Conservation (phyloP, 345 rosid species). For the Eucalyptus victrix region DNA sequence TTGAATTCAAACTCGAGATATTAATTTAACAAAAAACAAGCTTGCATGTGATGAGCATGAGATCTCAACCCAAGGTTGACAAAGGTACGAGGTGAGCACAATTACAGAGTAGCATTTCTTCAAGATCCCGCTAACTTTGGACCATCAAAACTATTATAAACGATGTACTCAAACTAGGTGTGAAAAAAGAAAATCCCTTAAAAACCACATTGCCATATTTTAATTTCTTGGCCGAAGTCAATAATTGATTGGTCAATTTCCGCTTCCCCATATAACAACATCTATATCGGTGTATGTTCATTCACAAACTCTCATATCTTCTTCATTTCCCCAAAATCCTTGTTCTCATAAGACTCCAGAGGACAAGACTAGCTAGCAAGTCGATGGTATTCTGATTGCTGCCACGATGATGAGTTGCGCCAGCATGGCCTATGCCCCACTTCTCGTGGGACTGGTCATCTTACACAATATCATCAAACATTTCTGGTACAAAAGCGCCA, state of each 20-base stretch:
- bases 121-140: too few species aligned
- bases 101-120: neutral
- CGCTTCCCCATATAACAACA: neutral
- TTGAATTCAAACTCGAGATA: too few species aligned
- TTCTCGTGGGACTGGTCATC: neutral
- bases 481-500: neutral
- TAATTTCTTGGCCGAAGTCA: neutral
- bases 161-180: neutral
- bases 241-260: neutral
- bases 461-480: neutral
- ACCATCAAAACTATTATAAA: neutral
- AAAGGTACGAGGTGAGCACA: neutral
- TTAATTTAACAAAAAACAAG: fast-evolving
- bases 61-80: too few species aligned
- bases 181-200: neutral
- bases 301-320: neutral
- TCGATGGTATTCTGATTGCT: neutral
- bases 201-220: neutral
- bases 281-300: neutral
- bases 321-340: neutral
- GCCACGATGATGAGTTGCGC: neutral
- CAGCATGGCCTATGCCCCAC: neutral
- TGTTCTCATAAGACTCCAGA: neutral
- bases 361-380: neutral
- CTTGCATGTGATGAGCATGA: neutral